Evolutionary conservation across 768 basidiomycete genomes (phyloP).

Genomic region (Lactifluus volemus): DNA sequence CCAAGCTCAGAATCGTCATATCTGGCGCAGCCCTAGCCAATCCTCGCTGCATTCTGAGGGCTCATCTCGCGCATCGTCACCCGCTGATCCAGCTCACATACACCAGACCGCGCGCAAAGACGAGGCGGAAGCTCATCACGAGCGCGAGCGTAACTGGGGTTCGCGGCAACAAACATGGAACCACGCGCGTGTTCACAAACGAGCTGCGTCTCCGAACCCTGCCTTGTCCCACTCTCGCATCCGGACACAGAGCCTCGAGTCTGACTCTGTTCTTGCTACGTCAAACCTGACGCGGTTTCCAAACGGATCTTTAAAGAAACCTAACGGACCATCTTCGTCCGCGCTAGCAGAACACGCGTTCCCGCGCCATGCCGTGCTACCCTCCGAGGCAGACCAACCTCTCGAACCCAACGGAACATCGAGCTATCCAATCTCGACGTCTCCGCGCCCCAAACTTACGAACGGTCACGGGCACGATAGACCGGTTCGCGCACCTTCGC

Average conservation of each 20-base stretch:
- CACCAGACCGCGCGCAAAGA: conserved; percentile 25
- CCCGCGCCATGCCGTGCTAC: background rate
- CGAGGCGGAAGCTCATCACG: conserved; percentile 31
- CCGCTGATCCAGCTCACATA: conserved; percentile 11
- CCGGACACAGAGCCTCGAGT: conserved; percentile 11
- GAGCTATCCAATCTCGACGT: background rate
- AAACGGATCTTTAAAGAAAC: background rate
- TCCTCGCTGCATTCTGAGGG: conserved; percentile 17
- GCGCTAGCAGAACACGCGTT: background rate
- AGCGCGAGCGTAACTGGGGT: conserved; percentile 65
- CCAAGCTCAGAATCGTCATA: conserved; percentile 26
- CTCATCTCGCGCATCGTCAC: conserved; percentile 7
- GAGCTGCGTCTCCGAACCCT: conserved; percentile 13
- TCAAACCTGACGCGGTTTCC: background rate
- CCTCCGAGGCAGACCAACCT: background rate
- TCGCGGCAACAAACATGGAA: conserved; percentile 35
- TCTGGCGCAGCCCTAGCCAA: conserved; percentile 8
- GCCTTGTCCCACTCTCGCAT: conserved; percentile 18
- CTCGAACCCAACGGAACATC: background rate
- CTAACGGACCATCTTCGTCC: background rate
- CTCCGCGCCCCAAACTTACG: background rate
- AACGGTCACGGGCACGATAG: conserved; percentile 3
- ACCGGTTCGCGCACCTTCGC: background rate
- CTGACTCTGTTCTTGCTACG: background rate
- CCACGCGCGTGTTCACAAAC: conserved; percentile 18